These are phyloP conservation scores for Hypoxylon sp. DNA, from an alignment of 2,329 filamentous ascomycete genomes.

Conservation along the genomic window DNA sequence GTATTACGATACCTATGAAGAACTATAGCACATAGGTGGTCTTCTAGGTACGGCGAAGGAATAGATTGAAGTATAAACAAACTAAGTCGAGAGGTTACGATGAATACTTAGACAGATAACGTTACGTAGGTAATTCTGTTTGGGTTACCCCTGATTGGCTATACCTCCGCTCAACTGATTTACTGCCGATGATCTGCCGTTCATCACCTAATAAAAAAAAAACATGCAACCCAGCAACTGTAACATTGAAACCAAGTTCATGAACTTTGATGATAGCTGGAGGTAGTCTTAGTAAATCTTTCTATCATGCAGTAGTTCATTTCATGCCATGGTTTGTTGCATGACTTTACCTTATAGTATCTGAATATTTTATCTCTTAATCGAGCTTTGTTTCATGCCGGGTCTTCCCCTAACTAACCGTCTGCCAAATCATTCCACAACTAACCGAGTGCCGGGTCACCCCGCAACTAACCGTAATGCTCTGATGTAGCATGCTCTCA, in stretches of 20 bases:
- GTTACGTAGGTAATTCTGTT: slow-evolving; percentile 23
- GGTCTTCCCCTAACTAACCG: slow-evolving; percentile 20
- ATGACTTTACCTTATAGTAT: neutral
- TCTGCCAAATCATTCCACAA: too few species aligned
- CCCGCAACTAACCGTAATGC: too few species aligned
- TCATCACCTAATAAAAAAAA: too few species aligned
- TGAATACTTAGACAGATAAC: slow-evolving; percentile 13
- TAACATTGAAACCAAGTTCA: neutral
- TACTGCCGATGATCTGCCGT: too few species aligned
- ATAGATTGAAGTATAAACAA: neutral
- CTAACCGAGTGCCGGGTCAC: too few species aligned
- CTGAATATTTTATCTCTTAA: neutral
- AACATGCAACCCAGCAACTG: too few species aligned
- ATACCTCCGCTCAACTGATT: slow-evolving; percentile 9
- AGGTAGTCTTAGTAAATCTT: too few species aligned
- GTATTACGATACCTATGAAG: neutral
- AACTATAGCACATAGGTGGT: too few species aligned
- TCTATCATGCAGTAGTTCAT: neutral
- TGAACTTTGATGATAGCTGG: neutral
- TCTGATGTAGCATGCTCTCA: slow-evolving; percentile 17
- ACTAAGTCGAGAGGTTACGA: slow-evolving; percentile 10
- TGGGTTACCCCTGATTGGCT: slow-evolving; percentile 22
- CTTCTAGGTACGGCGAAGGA: neutral
- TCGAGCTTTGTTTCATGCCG: neutral
- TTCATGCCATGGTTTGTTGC: neutral